Evolutionary conservation across 2,329 filamentous ascomycete species (phyloP), one percentile per base, ranked within the genome.

Genomic region (Colletotrichum trifolii): DNA sequence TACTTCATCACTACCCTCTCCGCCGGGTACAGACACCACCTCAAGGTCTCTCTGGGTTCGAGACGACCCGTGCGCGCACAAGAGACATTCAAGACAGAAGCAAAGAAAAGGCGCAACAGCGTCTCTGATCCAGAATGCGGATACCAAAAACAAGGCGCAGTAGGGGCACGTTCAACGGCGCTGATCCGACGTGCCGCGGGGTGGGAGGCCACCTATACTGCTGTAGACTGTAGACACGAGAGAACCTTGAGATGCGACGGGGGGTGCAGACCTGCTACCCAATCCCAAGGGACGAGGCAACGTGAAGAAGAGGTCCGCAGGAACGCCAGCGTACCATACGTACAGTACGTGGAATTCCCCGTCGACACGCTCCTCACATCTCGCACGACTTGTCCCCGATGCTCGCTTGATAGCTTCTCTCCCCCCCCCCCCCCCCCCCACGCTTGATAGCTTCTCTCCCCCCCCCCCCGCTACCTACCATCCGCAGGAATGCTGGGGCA

Each of bases 91-190:
- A 57, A 48, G 54, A 40, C 47, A 57, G 54, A 57, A 57, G 42
- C 40, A 57, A 49, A 33, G 34, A 43, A 54, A 52, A 36, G 17
- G 33, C 38, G 56, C 39, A 43, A 65, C 50, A 17, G 15, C n/a
- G 35, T 55, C 25, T 60, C 38, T 43, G 39, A 35, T 34, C 38
- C 39, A 53, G 54, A 35, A 60, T 39, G 42, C 34, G 13, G 17
- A 48, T 45, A 55, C 34, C n/a, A 25, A 52, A 64, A 52, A 47
- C 43, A 17, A 35, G 40, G 35, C 52, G 53, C 50, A 25, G 42
- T 46, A 52, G 58, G 56, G 36, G 42, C 46, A 40, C 17, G 52
- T 49, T 39, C 52, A 62, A 65, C 62, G 62, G 62, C 52, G 58
- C 52, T 39, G 46, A 53, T 53, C 62, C 42, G 52, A 55, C 33